Evolutionary conservation across 2,329 filamentous ascomycete genomes (phyloP), one percentile per base, ranked within the genome.

Genomic region (Fusarium chaquense): DNA sequence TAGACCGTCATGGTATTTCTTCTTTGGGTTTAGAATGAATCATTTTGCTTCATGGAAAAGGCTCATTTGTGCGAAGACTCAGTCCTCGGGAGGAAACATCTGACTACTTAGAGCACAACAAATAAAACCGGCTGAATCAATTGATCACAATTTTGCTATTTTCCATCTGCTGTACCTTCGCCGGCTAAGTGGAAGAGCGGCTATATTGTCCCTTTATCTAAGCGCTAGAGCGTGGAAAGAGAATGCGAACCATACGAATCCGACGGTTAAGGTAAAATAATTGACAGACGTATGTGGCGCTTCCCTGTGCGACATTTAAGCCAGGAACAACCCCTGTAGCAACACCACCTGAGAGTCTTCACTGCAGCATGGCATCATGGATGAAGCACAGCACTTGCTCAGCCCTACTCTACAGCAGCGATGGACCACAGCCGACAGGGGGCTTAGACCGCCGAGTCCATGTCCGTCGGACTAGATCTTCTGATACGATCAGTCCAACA

Each of bases 211-310:
- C 40, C 6, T n/a, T 28, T 10, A 26, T 15, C 26, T 32, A 46
- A 28, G 33, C 16, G 24, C n/a, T 52, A 8, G 10, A 18, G 13
- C 4, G 4, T 24, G 24, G n/a, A 15, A 40, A 36, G 26, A 40
- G 22, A 52, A 12, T 9, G 15, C 35, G 26, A 44, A 8, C 20
- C 9, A 20, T 9, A 7, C 35, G 26, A 44, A 8, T 30, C 9
- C 11, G 30, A 6, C 10, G n/a, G 13, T 6, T 13, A 2, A 16
- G 4, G 32, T 24, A 43, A 22, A 30, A 40, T 28, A 13, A 41
- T 24, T 40, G 28, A 41, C 33, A 52, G 28, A 65, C 62, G 60
- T 59, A 58, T 33, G 62, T 65, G 60, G 62, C 60, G 36, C 5
- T 28, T 8, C 20, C 30, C 3, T 13, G 6, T 12, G 8, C 33